Conservation (phyloP, 176 grass and related monocot genomes). For the Bromus sterilis region DNA sequence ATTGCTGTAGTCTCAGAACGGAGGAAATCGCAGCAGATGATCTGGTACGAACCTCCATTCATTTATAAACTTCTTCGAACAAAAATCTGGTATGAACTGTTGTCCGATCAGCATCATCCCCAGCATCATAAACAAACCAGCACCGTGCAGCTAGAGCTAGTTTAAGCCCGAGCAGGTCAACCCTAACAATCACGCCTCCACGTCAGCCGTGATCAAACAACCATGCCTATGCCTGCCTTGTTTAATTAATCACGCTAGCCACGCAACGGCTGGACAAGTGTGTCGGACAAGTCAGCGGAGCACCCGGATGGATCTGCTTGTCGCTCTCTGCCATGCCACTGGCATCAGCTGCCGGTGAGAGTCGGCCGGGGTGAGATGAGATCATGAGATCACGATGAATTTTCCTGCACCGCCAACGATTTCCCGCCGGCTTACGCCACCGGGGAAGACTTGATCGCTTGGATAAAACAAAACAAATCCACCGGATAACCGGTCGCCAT, state of each 20-base stretch:
- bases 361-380: slow-evolving; percentile 16
- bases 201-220: too few species aligned
- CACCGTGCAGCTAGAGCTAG: not conserved
- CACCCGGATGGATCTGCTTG: not conserved
- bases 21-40: not conserved
- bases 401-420: not conserved
- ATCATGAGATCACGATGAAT: not conserved
- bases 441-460: not conserved
- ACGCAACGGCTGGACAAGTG: not conserved
- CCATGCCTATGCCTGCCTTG: too few species aligned
- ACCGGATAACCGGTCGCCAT: not conserved
- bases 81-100: slow-evolving; percentile 22
- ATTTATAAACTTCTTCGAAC: too few species aligned
- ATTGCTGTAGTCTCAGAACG: not conserved
- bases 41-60: not conserved
- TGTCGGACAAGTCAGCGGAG: slow-evolving; percentile 17
- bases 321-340: not conserved
- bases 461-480: not conserved
- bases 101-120: slow-evolving; percentile 1
- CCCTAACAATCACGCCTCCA: not conserved
- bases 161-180: slow-evolving; percentile 16
- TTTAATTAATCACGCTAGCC: not conserved
- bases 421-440: slow-evolving; percentile 32
- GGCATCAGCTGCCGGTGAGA: not conserved
- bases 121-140: not conserved